phyloP scores from a whole-genome alignment of 495 filamentous ascomycete species.

The Antarctomyces pellizariae region DNA sequence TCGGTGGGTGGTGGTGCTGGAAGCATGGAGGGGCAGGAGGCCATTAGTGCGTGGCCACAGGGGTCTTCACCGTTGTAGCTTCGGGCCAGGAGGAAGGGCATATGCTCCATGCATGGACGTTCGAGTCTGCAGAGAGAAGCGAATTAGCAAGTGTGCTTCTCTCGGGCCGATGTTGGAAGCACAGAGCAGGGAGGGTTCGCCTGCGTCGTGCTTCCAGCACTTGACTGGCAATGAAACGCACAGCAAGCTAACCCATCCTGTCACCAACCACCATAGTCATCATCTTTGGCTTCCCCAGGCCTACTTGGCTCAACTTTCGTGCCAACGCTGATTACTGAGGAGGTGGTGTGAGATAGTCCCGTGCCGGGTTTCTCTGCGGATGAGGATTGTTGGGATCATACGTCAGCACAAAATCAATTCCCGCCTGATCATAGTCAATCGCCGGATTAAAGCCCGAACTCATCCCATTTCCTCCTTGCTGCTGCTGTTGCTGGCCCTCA shows the following conservation, averaged over 20 bases:
- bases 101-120: conserved; percentile 84
- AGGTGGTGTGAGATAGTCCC: conserved; percentile 41
- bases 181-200: conserved; percentile 5
- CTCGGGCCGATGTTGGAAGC: conserved; percentile 6
- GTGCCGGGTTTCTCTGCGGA: no score
- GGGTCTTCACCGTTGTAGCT: conserved; percentile 26
- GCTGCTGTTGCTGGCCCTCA: conserved; percentile 15
- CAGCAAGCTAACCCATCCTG: no score
- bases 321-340: conserved; percentile 27
- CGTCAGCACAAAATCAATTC: conserved; percentile 92
- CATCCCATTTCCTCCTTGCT: no score
- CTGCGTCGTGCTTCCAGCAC: conserved; percentile 6
- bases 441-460: no score
- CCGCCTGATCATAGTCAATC: conserved; percentile 68
- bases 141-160: conserved; percentile 16
- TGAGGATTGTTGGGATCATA: conserved; percentile 39
- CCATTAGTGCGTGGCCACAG: conserved; percentile 74
- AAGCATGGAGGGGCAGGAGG: conserved; percentile 53
- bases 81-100: conserved; percentile 47
- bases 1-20: conserved; percentile 17
- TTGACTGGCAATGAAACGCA: no score
- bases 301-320: background rate
- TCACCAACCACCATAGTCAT: no score
- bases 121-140: conserved; percentile 44
- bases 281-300: no score